A percentile compares a stretch with the other conserved stretches of the same genome.
Evolutionary conservation across 2,329 filamentous ascomycete genomes (phyloP).

Genomic region (Akanthomyces lecanii): DNA sequence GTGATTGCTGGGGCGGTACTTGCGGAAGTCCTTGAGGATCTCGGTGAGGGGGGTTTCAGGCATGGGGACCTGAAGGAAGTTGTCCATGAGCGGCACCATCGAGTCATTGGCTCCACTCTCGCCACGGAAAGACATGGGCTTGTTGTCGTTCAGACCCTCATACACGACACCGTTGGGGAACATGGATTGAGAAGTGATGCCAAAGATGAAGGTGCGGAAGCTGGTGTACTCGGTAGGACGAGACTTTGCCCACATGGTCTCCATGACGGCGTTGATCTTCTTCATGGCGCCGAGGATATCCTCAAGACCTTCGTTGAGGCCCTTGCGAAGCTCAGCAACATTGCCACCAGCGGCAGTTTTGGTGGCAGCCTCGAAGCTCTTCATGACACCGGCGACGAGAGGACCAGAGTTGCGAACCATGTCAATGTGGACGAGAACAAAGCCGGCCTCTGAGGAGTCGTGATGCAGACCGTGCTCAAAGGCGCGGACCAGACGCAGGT

Average conservation of each 20-base stretch:
- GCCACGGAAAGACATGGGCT: constrained; percentile 78
- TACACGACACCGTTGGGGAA: constrained; percentile 90
- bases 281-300: constrained; percentile 55
- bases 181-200: constrained; percentile 90
- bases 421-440: constrained; percentile 92
- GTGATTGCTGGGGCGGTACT: constrained; percentile 86
- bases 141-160: constrained; percentile 67
- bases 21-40: constrained; percentile 82
- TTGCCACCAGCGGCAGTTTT: constrained; percentile 26
- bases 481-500: constrained; percentile 80
- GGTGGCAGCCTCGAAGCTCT: constrained; percentile 55
- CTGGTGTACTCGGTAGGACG: constrained; percentile 78
- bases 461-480: constrained; percentile 89
- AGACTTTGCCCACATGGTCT: constrained; percentile 87
- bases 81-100: constrained; percentile 88
- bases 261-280: constrained; percentile 76
- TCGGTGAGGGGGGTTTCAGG: constrained; percentile 82
- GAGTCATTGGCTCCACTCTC: constrained; percentile 93
- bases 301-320: constrained; percentile 61
- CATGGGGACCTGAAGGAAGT: constrained; percentile 81
- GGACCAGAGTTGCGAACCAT: constrained; percentile 87
- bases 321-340: constrained; percentile 38
- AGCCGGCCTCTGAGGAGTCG: constrained; percentile 84
- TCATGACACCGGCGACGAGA: constrained; percentile 68
- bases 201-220: constrained; percentile 96